phyloP scores from a whole-genome alignment of 179 eudicot genomes.

The Silene coronaria region DNA sequence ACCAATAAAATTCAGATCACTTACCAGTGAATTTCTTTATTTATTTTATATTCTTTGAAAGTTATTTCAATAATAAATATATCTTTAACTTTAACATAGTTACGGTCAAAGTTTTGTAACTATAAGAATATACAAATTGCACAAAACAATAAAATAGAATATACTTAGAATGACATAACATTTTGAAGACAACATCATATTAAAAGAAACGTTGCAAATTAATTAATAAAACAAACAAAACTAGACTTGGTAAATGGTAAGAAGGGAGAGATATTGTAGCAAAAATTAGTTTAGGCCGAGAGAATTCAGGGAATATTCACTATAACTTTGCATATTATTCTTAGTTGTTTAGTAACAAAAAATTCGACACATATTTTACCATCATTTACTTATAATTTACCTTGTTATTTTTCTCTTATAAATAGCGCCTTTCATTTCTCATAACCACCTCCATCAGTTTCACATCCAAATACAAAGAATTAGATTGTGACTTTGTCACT shows the following conservation, averaged over 20 bases:
- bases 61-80: too few relatives aligned
- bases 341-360: neutral
- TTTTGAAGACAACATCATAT: neutral
- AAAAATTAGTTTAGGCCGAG: neutral
- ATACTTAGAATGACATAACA: neutral
- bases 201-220: neutral
- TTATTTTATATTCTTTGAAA: too few relatives aligned
- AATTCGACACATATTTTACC: neutral
- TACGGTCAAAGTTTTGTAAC: too few relatives aligned
- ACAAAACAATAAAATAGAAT: neutral
- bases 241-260: neutral
- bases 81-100: too few relatives aligned
- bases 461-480: neutral
- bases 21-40: too few relatives aligned
- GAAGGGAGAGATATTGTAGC: neutral
- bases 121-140: too few relatives aligned
- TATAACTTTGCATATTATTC: neutral
- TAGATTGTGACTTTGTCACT: too few relatives aligned
- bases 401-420: neutral
- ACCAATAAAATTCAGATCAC: too few relatives aligned
- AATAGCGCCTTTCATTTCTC: neutral
- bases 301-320: neutral
- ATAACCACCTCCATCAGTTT: neutral
- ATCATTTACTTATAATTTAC: neutral
- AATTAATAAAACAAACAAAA: too few relatives aligned